Evolutionary conservation across 441 rosid species (phyloP), one percentile per base, ranked within the genome.

Genomic region (Daphne laureola): DNA sequence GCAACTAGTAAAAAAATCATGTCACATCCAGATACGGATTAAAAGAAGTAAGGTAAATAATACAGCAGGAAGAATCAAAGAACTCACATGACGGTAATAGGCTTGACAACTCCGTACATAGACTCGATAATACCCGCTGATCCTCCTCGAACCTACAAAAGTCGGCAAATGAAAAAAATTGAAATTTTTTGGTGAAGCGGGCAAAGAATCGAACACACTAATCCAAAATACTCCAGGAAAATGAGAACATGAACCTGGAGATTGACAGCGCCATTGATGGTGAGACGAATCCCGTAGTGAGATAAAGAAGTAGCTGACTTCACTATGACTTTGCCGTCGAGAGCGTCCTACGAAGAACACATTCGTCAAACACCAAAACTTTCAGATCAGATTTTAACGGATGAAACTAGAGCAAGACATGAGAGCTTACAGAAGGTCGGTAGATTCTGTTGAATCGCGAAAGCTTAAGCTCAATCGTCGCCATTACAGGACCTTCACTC

Each of bases 101-200:
- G 98, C 67, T 82, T 87, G 65, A 91, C 68, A 46, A 76, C 92
- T 25, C 92, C 92, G 61, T 85, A 87, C 11, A 87, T 58, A 0
- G 96, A 78, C 71, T 91, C 96, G 36, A 87, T 72, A 31, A 91
- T 83, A 23, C 96, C 96, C 4, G 96, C 96, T 31, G 98, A 73
- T 58, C 95, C 96, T 76, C 98, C 87, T 26, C 90, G 85, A 64
- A 85, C 79, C 96, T 87, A 62, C 25, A 14, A 35, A 58, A 21
- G 3, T 17, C 36, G 25, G 27, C 38, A 43, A 14, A 7, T 2
- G 9, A 0, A 13, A 17, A 6, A 18, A 27, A 31, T 31, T 17
- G 14, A 47, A 15, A 45, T 15, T 45, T 45, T 45, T 31, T 31
- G 12, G 38, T 31, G 38, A 31, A 31, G 9, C 38, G 7, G 11